Conservation (phyloP, 2,329 filamentous ascomycete species). For the Calonectria hawksworthii region DNA sequence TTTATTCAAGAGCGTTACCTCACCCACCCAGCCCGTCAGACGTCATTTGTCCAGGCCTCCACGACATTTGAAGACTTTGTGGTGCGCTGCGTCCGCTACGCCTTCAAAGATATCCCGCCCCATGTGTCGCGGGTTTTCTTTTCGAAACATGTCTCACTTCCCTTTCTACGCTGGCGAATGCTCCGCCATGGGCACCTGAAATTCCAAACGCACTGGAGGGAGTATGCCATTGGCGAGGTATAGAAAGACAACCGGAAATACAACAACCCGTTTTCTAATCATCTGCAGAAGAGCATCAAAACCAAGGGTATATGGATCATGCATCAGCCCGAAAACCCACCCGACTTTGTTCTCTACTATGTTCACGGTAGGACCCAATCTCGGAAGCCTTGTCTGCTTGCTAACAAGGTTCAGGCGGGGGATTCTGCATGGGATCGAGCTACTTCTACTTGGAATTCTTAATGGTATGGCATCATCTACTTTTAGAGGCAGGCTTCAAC, state of each 20-base stretch:
- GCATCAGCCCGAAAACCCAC: conserved; percentile 69
- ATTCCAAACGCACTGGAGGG: conserved; percentile 75
- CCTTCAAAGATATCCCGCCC: conserved; percentile 79
- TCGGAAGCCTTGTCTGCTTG: neutral
- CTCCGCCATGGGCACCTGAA: conserved; percentile 77
- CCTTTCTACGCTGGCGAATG: conserved; percentile 83
- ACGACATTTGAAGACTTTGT: conserved; percentile 83
- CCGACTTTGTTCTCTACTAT: conserved; percentile 87
- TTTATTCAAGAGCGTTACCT: conserved; percentile 51
- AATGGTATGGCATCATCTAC: conserved; percentile 76
- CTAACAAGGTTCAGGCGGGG: conserved; percentile 69
- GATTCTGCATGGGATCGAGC: conserved; percentile 85
- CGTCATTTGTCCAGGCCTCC: conserved; percentile 77
- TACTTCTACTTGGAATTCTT: conserved; percentile 92
- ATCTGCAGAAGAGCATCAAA: conserved; percentile 51
- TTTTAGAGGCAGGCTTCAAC: conserved; percentile 74
- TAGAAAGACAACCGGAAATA: neutral
- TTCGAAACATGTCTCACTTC: conserved; percentile 78
- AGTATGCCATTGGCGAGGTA: conserved; percentile 53
- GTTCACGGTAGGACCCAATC: conserved; percentile 73
- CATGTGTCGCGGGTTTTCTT: conserved; percentile 83
- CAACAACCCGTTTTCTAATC: conserved; percentile 3
- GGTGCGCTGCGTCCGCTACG: conserved; percentile 82
- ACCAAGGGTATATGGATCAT: conserved; percentile 79
- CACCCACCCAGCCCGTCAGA: conserved; percentile 48